These are phyloP conservation scores for California macrophylla DNA, from an alignment of 441 rosid species.

Conservation along the genomic window DNA sequence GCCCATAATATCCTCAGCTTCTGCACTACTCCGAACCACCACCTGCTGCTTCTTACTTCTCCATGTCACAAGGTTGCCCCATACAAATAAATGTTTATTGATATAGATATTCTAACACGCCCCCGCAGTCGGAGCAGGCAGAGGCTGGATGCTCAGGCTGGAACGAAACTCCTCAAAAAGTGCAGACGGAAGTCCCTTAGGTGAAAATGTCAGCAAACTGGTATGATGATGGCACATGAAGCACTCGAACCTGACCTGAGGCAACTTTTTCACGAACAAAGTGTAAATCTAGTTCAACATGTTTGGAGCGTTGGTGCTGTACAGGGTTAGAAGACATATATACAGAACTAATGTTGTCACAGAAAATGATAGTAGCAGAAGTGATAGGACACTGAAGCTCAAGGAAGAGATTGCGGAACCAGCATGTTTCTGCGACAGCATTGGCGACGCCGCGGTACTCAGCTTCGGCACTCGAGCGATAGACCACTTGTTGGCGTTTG, in stretches of 20 bases:
- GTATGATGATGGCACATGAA: not conserved
- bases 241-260: not conserved
- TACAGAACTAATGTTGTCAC: not conserved
- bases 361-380: not conserved
- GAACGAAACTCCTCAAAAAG: not conserved
- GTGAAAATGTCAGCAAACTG: not conserved
- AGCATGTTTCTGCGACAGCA: not conserved
- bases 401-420: not conserved
- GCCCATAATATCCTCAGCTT: constrained; percentile 22
- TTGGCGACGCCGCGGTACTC: no score
- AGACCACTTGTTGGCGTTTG: no score
- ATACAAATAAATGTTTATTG: not conserved
- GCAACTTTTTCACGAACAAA: not conserved
- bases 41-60: not conserved
- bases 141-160: not conserved
- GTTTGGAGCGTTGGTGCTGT: not conserved
- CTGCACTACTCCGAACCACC: not conserved
- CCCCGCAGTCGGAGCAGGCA: not conserved
- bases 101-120: not conserved
- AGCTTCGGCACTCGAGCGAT: no score
- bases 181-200: not conserved
- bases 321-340: not conserved
- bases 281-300: not conserved
- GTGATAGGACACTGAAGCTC: not conserved
- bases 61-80: constrained; percentile 1